Conservation (phyloP, 805 yeast genomes). For the Schwanniomyces vanrijiae region DNA sequence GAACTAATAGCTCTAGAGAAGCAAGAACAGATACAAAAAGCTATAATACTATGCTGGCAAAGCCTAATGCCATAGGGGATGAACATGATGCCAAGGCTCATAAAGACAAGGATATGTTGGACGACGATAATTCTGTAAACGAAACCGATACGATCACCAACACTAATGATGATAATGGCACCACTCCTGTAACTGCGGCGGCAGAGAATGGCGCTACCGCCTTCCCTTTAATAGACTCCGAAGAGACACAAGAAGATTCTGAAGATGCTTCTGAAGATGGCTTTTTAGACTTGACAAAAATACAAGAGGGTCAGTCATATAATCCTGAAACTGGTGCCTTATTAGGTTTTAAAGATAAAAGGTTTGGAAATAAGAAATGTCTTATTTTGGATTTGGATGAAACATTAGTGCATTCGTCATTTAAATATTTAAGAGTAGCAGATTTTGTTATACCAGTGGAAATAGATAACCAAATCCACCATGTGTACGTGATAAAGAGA, state of each 20-base stretch:
- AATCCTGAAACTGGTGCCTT: constrained; percentile 64
- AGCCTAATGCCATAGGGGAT: not conserved
- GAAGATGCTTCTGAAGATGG: constrained; percentile 13
- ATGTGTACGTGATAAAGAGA: constrained; percentile 93
- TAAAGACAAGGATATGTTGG: constrained; percentile 24
- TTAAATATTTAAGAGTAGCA: constrained; percentile 86
- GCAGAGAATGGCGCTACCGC: constrained; percentile 6
- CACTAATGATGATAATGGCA: constrained; percentile 28
- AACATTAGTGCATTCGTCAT: constrained; percentile 93
- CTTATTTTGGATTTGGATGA: constrained; percentile 91
- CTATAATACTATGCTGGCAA: not conserved
- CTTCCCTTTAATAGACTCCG: not conserved
- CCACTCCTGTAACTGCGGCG: constrained; percentile 13
- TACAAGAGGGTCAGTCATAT: constrained; percentile 72
- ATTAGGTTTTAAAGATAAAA: constrained; percentile 53
- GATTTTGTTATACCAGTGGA: constrained; percentile 98
- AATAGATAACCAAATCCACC: constrained; percentile 87
- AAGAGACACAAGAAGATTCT: constrained; percentile 11
- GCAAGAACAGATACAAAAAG: not conserved
- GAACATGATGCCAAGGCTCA: constrained; percentile 6
- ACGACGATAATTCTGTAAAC: constrained; percentile 38
- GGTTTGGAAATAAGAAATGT: constrained; percentile 71
- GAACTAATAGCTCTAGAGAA: not conserved
- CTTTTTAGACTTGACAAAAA: constrained; percentile 56
- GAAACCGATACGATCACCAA: constrained; percentile 44